Conservation (phyloP, 129 eudicot species). For the Cynara cardunculus region DNA sequence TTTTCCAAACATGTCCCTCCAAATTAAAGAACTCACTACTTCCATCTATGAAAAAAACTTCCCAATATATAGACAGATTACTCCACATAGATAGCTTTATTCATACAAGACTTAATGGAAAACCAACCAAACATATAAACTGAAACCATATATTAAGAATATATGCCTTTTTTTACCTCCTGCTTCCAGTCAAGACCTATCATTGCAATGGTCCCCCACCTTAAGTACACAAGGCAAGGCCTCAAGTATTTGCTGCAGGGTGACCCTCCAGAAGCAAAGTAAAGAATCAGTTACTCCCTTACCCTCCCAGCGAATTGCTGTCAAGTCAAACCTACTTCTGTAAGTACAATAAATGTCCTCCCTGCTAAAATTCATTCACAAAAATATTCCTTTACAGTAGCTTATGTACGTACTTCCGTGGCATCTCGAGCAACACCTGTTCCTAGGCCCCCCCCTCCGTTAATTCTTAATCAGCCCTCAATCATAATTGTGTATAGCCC, state of each 20-base stretch:
- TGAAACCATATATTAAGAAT: constrained; percentile 8
- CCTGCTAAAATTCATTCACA: background rate
- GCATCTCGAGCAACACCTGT: background rate
- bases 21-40: too few species aligned
- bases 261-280: background rate
- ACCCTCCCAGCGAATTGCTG: background rate
- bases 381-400: background rate
- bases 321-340: constrained; percentile 9
- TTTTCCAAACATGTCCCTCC: too few species aligned
- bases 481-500: background rate
- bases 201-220: constrained; percentile 17
- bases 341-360: constrained; percentile 10
- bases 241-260: background rate
- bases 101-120: too few species aligned
- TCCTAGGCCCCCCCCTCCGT: background rate
- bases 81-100: too few species aligned
- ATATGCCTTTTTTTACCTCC: background rate
- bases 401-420: background rate
- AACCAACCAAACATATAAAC: background rate
- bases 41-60: too few species aligned
- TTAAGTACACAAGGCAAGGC: background rate
- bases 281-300: background rate
- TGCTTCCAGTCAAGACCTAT: background rate
- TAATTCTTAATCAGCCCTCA: background rate
- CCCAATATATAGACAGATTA: too few species aligned